Evolutionary conservation across 768 basidiomycete species (phyloP), one percentile per base, ranked within the genome.

Genomic region (Tricholoma bakamatsutake): DNA sequence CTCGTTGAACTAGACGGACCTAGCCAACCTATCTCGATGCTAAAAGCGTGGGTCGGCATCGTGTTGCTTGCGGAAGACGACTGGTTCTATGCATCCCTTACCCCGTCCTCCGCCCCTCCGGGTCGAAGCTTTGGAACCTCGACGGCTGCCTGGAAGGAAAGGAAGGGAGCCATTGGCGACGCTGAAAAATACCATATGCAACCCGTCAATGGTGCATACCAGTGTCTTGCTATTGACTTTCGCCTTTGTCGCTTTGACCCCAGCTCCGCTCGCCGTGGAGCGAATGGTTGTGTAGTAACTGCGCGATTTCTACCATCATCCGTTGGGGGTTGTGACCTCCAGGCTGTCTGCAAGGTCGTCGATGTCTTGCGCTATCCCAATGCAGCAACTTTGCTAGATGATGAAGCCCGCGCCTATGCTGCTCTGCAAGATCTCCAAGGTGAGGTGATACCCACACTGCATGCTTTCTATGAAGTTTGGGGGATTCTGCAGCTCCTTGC

Each of bases 401-500:
- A 18, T 18, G 50, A 24, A 57, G 51, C 35, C 42, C 42, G 18
- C 18, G 42, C 42, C 42, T 43, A 43, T 12, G 42, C n/a, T n/a
- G n/a, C n/a, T n/a, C n/a, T n/a, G n/a, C n/a, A n/a, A n/a, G n/a
- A n/a, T n/a, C n/a, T n/a, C 18, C 42, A 62, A 43, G 42, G 42
- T 10, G 6, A 43, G 3, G 42, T 43, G 18, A 43, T 61, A 31
- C 62, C 62, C 31, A 63, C 27, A 57, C 31, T 61, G 40, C 35
- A 54, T 50, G 57, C 60, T n/a, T 59, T 59, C 39, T 63, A 59
- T 52, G 45, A 49, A 37, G 52, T 63, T 47, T 63, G 60, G 60
- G 62, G 60, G 37, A 59, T 61, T 50, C 58, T 63, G 31, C 60
- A 55, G 12, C 28, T 61, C 54, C 59, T 62, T 56, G 61, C 50